phyloP scores from a whole-genome alignment of 108 stramenopile species.

The Bacterosira constricta region DNA sequence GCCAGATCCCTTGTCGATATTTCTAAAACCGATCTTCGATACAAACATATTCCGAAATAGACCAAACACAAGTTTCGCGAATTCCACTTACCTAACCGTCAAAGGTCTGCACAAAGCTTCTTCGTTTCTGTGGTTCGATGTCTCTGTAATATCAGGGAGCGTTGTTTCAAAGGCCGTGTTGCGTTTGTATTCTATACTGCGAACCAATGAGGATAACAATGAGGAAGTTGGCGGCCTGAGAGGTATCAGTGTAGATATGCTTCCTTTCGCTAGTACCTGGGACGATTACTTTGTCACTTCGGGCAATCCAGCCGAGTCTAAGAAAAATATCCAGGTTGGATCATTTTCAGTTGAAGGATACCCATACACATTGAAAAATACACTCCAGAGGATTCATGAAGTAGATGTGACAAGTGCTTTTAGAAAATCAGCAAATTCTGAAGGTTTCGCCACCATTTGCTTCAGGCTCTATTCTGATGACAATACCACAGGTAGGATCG shows the following conservation, averaged over 20 bases:
- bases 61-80: background rate
- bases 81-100: background rate
- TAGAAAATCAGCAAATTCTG: background rate
- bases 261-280: background rate
- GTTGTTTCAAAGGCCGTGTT: background rate
- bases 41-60: background rate
- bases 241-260: background rate
- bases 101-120: background rate
- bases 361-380: background rate
- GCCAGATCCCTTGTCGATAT: background rate
- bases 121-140: background rate
- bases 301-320: background rate
- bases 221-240: background rate
- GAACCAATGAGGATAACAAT: background rate
- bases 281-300: background rate
- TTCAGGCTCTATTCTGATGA: slow-evolving; percentile 2
- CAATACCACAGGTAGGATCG: background rate
- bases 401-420: slow-evolving; percentile 1
- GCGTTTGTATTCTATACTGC: background rate
- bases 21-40: background rate
- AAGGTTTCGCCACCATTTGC: background rate
- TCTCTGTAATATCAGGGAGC: background rate
- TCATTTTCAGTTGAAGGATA: slow-evolving; percentile 6
- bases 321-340: background rate
- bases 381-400: background rate